phyloP scores from a whole-genome alignment of 345 rosid species.

The Brassica rapa region DNA sequence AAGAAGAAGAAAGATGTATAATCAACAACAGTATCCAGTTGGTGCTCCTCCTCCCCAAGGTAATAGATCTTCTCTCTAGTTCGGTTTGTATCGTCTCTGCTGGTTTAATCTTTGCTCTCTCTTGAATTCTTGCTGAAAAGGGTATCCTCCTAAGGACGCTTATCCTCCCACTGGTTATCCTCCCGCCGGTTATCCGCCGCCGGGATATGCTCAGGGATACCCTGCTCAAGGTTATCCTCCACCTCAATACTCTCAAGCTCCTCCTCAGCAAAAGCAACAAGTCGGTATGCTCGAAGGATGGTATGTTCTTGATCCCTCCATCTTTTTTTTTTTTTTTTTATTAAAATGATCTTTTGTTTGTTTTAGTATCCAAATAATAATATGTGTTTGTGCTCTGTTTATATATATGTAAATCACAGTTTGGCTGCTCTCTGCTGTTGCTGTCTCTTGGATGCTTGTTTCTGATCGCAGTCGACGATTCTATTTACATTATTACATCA shows the following conservation, averaged over 20 bases:
- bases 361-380: background rate
- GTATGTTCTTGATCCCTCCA: conserved; percentile 33
- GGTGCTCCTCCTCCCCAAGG: conserved; percentile 77
- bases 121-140: conserved; percentile 15
- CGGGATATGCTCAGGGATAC: conserved; percentile 58
- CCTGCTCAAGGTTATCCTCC: conserved; percentile 52
- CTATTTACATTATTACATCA: background rate
- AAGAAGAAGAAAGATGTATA: conserved; percentile 37
- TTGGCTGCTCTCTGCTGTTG: conserved; percentile 79
- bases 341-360: background rate
- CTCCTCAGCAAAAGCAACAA: conserved; percentile 42
- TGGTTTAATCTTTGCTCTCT: conserved; percentile 1
- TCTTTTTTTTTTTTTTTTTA: background rate
- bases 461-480: conserved; percentile 40
- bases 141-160: conserved; percentile 39
- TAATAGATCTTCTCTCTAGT: conserved; percentile 2
- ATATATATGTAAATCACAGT: conserved; percentile 42
- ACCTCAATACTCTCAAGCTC: conserved; percentile 51
- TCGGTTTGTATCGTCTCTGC: background rate
- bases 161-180: conserved; percentile 69
- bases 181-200: conserved; percentile 61
- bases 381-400: background rate
- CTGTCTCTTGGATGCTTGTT: conserved; percentile 71
- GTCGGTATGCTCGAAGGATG: conserved; percentile 65
- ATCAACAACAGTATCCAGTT: conserved; percentile 60